phyloP scores from a whole-genome alignment of 2,329 filamentous ascomycete species.

The Calycina herbarum region DNA sequence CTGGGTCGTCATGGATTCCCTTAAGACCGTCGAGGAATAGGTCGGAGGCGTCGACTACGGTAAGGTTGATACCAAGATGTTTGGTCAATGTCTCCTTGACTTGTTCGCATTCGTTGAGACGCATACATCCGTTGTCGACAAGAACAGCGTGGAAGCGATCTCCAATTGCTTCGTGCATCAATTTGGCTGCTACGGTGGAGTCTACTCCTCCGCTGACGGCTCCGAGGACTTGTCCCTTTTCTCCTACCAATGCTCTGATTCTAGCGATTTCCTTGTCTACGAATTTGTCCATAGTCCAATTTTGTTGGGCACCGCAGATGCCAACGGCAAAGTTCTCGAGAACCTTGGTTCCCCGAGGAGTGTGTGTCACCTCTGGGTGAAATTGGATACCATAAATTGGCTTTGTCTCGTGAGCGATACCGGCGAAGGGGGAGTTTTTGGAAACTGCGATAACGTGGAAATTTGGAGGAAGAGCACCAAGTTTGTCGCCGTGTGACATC shows the following conservation, averaged over 20 bases:
- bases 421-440: conserved; percentile 74
- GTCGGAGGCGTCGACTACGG: conserved; percentile 77
- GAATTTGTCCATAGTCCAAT: conserved; percentile 89
- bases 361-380: conserved; percentile 78
- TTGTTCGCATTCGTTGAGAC: conserved; percentile 77
- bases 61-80: conserved; percentile 87
- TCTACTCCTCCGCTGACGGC: conserved; percentile 85
- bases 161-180: conserved; percentile 85
- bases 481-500: conserved; percentile 92
- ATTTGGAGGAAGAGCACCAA: conserved; percentile 68
- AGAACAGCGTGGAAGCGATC: conserved; percentile 79
- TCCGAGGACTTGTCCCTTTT: conserved; percentile 76
- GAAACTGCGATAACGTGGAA: conserved; percentile 77
- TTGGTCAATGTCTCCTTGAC: conserved; percentile 78
- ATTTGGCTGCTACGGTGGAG: conserved; percentile 79
- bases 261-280: conserved; percentile 75
- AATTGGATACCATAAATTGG: conserved; percentile 73
- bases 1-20: conserved; percentile 73
- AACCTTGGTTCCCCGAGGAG: conserved; percentile 66
- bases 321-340: conserved; percentile 80
- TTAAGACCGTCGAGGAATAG: conserved; percentile 75
- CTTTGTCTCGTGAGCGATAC: conserved; percentile 69
- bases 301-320: conserved; percentile 73
- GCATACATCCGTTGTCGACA: conserved; percentile 82
- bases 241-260: conserved; percentile 80